These are phyloP conservation scores for Cercospora beticola DNA, from an alignment of 2,329 filamentous ascomycete species.

Conservation along the genomic window DNA sequence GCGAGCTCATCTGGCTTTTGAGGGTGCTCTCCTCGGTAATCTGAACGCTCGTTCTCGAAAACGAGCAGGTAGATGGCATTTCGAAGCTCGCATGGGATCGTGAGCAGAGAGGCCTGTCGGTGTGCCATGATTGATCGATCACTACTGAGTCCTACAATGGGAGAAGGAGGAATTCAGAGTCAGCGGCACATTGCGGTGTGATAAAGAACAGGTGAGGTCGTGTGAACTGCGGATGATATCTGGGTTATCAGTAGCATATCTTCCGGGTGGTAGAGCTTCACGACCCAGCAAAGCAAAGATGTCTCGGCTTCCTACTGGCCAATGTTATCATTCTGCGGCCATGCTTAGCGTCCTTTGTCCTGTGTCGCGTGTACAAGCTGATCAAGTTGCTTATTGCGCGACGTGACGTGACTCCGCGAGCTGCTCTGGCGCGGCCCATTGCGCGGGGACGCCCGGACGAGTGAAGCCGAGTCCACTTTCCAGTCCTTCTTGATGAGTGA, in stretches of 20 bases:
- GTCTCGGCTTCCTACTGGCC: not conserved
- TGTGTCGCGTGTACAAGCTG: not conserved
- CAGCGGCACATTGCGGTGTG: not conserved
- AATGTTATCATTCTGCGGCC: not conserved
- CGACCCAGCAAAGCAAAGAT: not conserved
- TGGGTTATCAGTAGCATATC: constrained; percentile 1
- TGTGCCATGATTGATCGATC: constrained; percentile 4
- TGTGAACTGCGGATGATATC: constrained; percentile 1
- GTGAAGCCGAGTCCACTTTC: not conserved
- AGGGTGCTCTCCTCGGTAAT: not conserved
- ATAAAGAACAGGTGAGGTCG: not conserved
- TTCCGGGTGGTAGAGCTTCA: not conserved
- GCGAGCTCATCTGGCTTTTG: constrained; percentile 16
- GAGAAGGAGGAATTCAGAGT: too few species aligned
- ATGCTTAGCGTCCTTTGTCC: not conserved
- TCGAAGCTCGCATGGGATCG: constrained; percentile 34
- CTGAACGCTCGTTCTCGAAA: constrained; percentile 24
- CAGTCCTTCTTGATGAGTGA: not conserved
- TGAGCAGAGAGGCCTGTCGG: constrained; percentile 27
- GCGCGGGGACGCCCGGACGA: not conserved
- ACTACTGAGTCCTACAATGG: not conserved
- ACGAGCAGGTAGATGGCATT: constrained; percentile 34
- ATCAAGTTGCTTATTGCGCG: not conserved
- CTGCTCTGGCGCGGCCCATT: not conserved
- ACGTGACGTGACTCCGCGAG: not conserved